Evolutionary conservation across 176 grass and related monocot genomes (phyloP), one percentile per base, ranked within the genome.

Genomic region (Lolium multiflorum): DNA sequence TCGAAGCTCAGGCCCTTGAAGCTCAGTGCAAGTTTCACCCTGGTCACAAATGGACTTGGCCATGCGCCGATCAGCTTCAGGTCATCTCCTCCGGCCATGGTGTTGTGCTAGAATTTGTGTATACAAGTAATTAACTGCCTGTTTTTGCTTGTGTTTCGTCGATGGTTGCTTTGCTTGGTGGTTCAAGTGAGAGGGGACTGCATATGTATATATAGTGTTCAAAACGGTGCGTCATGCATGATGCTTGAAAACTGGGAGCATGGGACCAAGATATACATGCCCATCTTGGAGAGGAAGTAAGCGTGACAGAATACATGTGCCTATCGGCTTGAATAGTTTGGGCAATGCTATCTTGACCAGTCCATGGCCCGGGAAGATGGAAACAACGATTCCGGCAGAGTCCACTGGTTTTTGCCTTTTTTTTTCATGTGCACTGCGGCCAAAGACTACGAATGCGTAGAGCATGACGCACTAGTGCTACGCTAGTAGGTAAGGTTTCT

Each of bases 1-100:
- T 84, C 65, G 0, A 82, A 90, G 83, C 31, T 78, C 63, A 78
- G 6, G 72, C 83, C 72, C 46, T 90, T 82, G 72, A 86, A 26
- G 11, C 5, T 64, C 61, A 64, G 61, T 6, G 61, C 61, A 14
- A 64, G 24, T 35, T 35, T 35, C 31, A 35, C 31, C 31, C 31
- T 35, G 31, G 31, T 35, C 31, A 35, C 31, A 35, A 64, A 64
- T 3, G 61, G 61, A 14, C 24, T 28, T 64, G 61, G 0, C 61
- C 61, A 64, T 64, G 5, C 24, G 4, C 61, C 61, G 24, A 64
- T 4, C 61, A 64, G 61, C 60, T 63, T 63, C 60, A 26, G 60
- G 11, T 63, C 60, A 26, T 63, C 60, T 63, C 60, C 60, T 26
- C 1, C 60, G 60, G 60, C 60, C 60, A 63, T 63, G 11, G 22